Percentiles rank a stretch among this genome's conserved stretches.
Evolutionary conservation across 306 rosid species (phyloP).

Genomic region (Quercus rubra): DNA sequence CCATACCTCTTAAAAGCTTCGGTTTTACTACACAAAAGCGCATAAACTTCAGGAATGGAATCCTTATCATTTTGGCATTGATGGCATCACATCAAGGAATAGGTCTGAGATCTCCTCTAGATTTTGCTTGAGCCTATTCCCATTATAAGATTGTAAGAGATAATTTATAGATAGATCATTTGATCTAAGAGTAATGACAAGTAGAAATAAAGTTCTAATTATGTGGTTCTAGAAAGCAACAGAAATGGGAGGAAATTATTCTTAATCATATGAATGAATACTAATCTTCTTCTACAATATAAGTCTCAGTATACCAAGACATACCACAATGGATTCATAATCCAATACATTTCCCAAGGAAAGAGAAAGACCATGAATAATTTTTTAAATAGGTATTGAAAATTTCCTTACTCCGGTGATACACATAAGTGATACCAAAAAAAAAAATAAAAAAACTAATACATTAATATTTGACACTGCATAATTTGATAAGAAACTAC

Average conservation of each 20-base stretch:
- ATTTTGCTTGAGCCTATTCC: conserved; percentile 70
- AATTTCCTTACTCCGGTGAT: too few relatives aligned
- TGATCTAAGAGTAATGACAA: neutral
- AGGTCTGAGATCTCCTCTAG: conserved; percentile 81
- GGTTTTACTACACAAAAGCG: conserved; percentile 53
- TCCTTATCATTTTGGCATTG: conserved; percentile 20
- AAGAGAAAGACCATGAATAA: too few relatives aligned
- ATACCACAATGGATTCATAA: too few relatives aligned
- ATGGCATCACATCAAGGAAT: conserved; percentile 76
- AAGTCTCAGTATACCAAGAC: too few relatives aligned
- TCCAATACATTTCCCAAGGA: too few relatives aligned
- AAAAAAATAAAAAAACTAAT: too few relatives aligned
- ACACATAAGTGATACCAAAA: too few relatives aligned
- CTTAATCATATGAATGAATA: neutral
- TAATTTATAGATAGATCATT: neutral
- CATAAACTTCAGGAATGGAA: conserved; percentile 32
- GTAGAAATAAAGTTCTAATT: neutral
- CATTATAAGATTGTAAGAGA: neutral
- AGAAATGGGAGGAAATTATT: neutral
- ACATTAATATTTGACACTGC: too few relatives aligned
- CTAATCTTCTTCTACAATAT: too few relatives aligned
- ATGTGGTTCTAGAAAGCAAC: neutral
- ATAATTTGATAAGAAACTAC: too few relatives aligned
- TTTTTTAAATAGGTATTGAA: too few relatives aligned
- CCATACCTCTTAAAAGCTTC: conserved; percentile 57